Evolutionary conservation across 768 basidiomycete genomes (phyloP).

Genomic region (Lactifluus volemus): DNA sequence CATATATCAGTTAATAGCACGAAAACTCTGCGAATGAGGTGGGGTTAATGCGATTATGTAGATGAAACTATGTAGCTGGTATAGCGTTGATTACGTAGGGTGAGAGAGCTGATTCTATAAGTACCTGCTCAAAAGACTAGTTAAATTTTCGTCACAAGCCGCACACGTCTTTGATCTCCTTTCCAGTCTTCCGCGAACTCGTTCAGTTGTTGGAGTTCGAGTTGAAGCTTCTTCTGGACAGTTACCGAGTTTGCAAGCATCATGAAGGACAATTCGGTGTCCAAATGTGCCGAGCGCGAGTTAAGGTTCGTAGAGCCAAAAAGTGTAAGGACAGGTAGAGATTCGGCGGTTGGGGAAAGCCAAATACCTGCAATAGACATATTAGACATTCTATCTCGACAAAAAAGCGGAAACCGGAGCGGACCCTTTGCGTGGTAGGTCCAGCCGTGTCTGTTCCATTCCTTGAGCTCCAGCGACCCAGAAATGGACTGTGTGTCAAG

Average conservation of each 20-base stretch:
- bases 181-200: constrained; percentile 48
- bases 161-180: constrained; percentile 48
- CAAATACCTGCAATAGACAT: constrained; percentile 58
- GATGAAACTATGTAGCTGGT: background rate
- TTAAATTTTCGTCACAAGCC: constrained; percentile 55
- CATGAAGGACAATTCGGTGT: constrained; percentile 86
- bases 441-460: constrained; percentile 89
- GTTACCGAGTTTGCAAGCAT: constrained; percentile 55
- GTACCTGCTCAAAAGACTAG: constrained; percentile 61
- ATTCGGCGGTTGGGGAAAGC: constrained; percentile 51
- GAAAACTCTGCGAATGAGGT: background rate
- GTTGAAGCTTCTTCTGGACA: constrained; percentile 41
- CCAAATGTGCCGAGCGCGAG: constrained; percentile 81
- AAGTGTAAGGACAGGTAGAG: constrained; percentile 61
- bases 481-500: constrained; percentile 22
- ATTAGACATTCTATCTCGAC: background rate
- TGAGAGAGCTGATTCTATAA: constrained; percentile 31
- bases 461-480: constrained; percentile 58
- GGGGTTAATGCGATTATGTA: background rate
- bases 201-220: constrained; percentile 46
- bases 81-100: background rate
- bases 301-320: constrained; percentile 96
- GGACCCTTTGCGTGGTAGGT: constrained; percentile 98
- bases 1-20: background rate
- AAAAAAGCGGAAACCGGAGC: constrained; percentile 4